Evolutionary conservation across 1,284 basidiomycete genomes (phyloP).

Genomic region (Apiotrichum veenhuisii): DNA sequence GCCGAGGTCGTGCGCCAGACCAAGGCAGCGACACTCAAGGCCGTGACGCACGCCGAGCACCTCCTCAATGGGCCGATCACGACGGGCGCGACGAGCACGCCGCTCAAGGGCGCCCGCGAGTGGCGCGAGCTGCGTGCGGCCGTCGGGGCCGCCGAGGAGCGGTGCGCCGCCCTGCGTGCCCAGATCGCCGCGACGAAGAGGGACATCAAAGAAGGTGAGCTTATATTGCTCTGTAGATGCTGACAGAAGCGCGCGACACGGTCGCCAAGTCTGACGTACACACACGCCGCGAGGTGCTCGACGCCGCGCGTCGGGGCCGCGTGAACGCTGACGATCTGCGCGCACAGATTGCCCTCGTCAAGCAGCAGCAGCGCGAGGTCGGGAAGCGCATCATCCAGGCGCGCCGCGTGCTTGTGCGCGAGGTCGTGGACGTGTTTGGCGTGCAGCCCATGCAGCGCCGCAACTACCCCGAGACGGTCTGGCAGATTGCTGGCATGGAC

Average conservation of each 20-base stretch:
- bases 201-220: constrained; percentile 18
- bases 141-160: constrained; percentile 25
- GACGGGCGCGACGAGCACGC: not conserved
- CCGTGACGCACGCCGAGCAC: constrained; percentile 14
- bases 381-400: constrained; percentile 34
- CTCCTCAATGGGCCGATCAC: constrained; percentile 15
- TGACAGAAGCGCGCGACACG: constrained; percentile 9
- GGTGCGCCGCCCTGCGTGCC: constrained; percentile 18
- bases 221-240: not conserved
- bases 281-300: constrained; percentile 4
- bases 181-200: constrained; percentile 11
- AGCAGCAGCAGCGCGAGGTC: constrained; percentile 23
- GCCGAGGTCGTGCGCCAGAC: constrained; percentile 12
- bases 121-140: constrained; percentile 37
- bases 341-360: constrained; percentile 11
- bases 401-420: constrained; percentile 33
- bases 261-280: not conserved
- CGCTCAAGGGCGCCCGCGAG: not conserved
- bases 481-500: constrained; percentile 37
- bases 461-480: constrained; percentile 12
- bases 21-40: constrained; percentile 12
- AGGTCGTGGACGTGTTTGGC: constrained; percentile 40
- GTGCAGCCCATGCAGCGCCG: constrained; percentile 13
- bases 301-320: not conserved
- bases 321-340: constrained; percentile 10